Evolutionary conservation across 108 stramenopile genomes (phyloP), one percentile per base, ranked within the genome.

Genomic region (Nitzschia putrida): DNA sequence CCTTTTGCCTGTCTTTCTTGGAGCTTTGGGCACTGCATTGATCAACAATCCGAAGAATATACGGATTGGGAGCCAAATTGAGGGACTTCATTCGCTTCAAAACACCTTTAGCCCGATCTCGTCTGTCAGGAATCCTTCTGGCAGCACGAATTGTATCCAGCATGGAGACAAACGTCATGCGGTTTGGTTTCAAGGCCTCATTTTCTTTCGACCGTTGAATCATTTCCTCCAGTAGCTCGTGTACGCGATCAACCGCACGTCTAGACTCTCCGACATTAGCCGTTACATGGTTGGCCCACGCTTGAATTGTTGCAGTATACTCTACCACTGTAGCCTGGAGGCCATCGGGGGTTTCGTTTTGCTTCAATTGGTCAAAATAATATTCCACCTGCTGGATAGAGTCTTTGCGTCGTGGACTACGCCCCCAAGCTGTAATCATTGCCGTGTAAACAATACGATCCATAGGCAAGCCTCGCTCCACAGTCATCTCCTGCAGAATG

Each of bases 371-470:
- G 20, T 74, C 66, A 39, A 74, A 74, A 23, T 74, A 74, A 0
- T 51, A 53, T 38, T 74, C 74, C 14, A 57, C 74, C 44, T 68
- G 64, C 12, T 43, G 25, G 22, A 68, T 60, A 8, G 74, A 44
- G 18, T 65, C 64, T 8, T 43, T 37, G 10, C 60, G 58, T 24
- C 25, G 5, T 9, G 43, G 43, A 23, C 59, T 61, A 10, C 74
- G 57, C 14, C 74, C 74, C 74, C 74, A 74, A 21, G 85, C 86
- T 21, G 82, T 74, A 41, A 90, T 70, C 53, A 90, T 51, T 38
- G 84, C 85, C 50, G 85, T 84, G 69, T 82, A 90, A 10, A 86
- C 76, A 43, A 86, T 75, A 12, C 78, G 70, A 74, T 90, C 89
- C n/a, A 82, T 76, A 52, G 72, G 64, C 20, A 85, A 61, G n/a